Evolutionary conservation across 1,284 basidiomycete genomes (phyloP), one percentile per base, ranked within the genome.

Genomic region (Tausonia pullulans): DNA sequence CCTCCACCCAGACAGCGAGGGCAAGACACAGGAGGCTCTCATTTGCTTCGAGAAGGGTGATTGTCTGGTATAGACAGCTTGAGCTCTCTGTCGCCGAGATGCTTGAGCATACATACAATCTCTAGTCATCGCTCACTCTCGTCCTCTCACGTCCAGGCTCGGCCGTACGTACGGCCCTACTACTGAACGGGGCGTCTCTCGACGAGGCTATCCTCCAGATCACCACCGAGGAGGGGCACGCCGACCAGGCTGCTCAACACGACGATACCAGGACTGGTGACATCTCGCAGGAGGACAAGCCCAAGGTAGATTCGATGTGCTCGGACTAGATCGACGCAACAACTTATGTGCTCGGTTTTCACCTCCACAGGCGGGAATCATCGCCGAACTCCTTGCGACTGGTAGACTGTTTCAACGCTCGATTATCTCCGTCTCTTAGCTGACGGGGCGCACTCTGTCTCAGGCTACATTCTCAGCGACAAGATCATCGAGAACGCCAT

Each of bases 401-500:
- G 27, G 27, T 27, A 27, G 27, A 27, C 27, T 27, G 27, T 27
- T 27, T 27, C 27, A 27, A 27, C 27, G 27, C 27, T 27, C 27
- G 27, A 27, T 27, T 27, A 27, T 27, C 27, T 27, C 27, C 27
- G 27, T 27, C 27, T 27, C 27, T 27, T 27, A 2, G 27, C 27
- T 27, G 27, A 27, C 27, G 27, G 27, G 27, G 27, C 27, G 27
- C 27, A 27, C 27, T 27, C 27, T 27, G 27, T 27, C 49, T 43
- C 43, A 40, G 55, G 93, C 2, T 96, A 96, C 78, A 73, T 74
- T 56, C 81, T 96, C 51, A 85, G 86, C 39, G 92, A 96, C 73
- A 74, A 81, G 64, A 82, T 92, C 68, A 80, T 96, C 58, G 81
- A 87, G 70, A 84, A 85, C 68, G 90, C 92, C 40, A 96, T 97